Evolutionary conservation across 305 asterid species (phyloP), one percentile per base, ranked within the genome.

Genomic region (Fraxinus greggii): DNA sequence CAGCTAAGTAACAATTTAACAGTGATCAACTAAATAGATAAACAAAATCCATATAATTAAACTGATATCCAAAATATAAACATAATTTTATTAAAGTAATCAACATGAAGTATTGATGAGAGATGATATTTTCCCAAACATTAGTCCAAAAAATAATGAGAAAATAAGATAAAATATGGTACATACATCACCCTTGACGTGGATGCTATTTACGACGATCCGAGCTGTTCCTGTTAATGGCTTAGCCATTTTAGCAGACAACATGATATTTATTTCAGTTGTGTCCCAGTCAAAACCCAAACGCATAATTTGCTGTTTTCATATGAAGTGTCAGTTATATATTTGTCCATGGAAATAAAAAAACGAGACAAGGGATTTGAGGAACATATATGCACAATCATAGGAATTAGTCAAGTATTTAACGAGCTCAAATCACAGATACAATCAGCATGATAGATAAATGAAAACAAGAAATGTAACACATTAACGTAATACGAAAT

Each of bases 211-310:
- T 61, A 97, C 89, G 78, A 95, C 89, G 28, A 97, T 95, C 81
- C 98, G 92, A 77, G 98, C 99, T 83, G 98, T 93, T 87, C 99
- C 99, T 92, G 89, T 91, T 76, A 90, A 88, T 75, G 98, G 98
- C 89, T 82, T 89, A 83, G 93, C 97, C 92, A 97, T 85, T 93
- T 93, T 97, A 40, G 98, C 98, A 67, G 84, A 91, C 91, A 95
- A 81, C 94, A 95, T 51, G 79, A 97, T 92, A 86, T 93, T 91
- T 79, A 97, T 87, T 28, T 95, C 97, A 38, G 88, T 87, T 9
- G 98, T 80, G 88, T 95, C 97, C 99, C 99, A 97, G 88, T 95
- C 98, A 78, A 97, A 97, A 83, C 99, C 93, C 91, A 90, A 77
- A 59, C 83, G 98, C 92, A 93, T 80, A 79, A 90, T 83, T 80